A percentile compares a stretch with the other conserved stretches of the same genome.
phyloP scores from a whole-genome alignment of 805 yeast species.

The Metschnikowia gruessii region DNA sequence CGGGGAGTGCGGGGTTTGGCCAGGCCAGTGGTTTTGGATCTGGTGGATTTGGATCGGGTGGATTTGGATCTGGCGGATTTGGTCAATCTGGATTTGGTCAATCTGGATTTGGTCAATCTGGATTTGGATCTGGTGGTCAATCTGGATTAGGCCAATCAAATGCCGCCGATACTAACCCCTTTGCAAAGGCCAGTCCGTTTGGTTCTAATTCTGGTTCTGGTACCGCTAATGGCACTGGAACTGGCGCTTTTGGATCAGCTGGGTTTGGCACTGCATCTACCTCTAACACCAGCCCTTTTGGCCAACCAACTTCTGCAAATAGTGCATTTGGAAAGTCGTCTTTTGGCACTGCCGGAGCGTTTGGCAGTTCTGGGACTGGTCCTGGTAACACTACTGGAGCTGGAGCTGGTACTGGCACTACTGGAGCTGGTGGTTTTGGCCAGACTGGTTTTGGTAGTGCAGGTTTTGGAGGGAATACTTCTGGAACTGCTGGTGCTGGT shows the following conservation, averaged over 20 bases:
- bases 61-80: conserved; percentile 5
- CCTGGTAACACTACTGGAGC: too few relatives aligned
- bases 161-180: neutral
- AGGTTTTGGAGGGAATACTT: neutral
- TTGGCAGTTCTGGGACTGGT: conserved; percentile 10
- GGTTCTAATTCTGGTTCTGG: too few relatives aligned
- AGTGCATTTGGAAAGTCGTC: conserved; percentile 4
- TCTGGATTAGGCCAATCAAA: conserved; percentile 8
- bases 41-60: neutral
- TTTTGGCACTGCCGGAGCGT: conserved; percentile 3
- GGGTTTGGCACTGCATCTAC: conserved; percentile 3
- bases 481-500: neutral
- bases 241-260: conserved; percentile 4
- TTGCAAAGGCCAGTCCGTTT: conserved; percentile 2
- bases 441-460: conserved; percentile 1
- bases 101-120: conserved; percentile 9
- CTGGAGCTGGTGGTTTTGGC: neutral
- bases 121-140: neutral
- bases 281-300: neutral
- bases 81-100: conserved; percentile 14
- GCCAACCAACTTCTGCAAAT: neutral
- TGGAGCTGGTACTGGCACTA: conserved; percentile 1
- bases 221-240: too few relatives aligned
- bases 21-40: conserved; percentile 5
- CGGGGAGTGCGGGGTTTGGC: conserved; percentile 4